phyloP scores from a whole-genome alignment of 2,329 filamentous ascomycete genomes.

The Aureobasidium pullulans region DNA sequence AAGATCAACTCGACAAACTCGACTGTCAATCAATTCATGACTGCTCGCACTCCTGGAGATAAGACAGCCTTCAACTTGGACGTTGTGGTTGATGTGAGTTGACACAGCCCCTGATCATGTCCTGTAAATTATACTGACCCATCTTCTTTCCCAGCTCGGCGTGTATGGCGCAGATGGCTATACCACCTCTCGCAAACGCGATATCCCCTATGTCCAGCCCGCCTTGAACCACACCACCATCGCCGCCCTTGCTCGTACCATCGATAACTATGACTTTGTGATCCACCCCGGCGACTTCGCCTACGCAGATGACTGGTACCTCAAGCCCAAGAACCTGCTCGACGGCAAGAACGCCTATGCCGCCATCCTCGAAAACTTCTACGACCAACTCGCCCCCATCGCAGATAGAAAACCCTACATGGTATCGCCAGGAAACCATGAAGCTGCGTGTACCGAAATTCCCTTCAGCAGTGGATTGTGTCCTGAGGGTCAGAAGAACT shows the following conservation, averaged over 20 bases:
- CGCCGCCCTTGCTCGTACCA: conserved; percentile 42
- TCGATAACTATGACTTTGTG: conserved; percentile 50
- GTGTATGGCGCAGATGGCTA: conserved; percentile 43
- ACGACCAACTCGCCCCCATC: conserved; percentile 48
- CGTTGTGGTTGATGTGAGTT: conserved; percentile 47
- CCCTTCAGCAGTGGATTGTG: conserved; percentile 33
- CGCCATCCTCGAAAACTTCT: conserved; percentile 51
- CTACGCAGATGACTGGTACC: conserved; percentile 52
- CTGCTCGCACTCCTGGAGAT: conserved; percentile 48
- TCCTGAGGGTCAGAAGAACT: conserved; percentile 50
- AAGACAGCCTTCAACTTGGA: conserved; percentile 46
- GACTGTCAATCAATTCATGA: conserved; percentile 46
- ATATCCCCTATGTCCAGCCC: conserved; percentile 45
- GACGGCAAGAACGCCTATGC: conserved; percentile 47
- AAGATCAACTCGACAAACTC: conserved; percentile 52
- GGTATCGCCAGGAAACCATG: conserved; percentile 53
- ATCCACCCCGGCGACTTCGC: conserved; percentile 50
- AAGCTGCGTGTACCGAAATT: conserved; percentile 33
- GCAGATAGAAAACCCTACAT: conserved; percentile 50
- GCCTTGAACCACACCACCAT: conserved; percentile 55
- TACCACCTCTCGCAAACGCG: conserved; percentile 42
- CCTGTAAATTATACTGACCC: conserved; percentile 15
- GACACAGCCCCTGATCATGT: too few relatives aligned
- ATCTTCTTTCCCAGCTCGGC: conserved; percentile 36
- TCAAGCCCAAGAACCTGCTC: conserved; percentile 39